Base-by-base conservation (phyloP, 208 protist genomes). In the Sergeia podlipaevii region DNA sequence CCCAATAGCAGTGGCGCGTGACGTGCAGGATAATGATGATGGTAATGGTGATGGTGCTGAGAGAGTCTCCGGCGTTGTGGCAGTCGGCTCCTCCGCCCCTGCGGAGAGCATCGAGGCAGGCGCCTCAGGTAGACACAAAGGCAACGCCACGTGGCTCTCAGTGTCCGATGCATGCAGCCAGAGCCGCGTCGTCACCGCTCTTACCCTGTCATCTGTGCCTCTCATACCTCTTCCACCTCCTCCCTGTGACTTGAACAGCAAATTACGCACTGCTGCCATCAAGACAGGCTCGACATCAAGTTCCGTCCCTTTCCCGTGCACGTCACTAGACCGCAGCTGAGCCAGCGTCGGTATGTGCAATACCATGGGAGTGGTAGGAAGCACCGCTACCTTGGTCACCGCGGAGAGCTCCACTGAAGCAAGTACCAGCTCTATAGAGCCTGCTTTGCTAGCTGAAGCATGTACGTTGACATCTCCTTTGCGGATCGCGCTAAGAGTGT, bases 161-260 rank as follows among this genome's bases (percentile, higher is more conserved):
- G 43, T 43, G 2, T 4, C 18, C 13, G 27, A 18, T 2, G 28
- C 43, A 28, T 39, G 45, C 3, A 70, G 64, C 11, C 24, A 56
- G 23, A 64, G 43, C 36, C 56, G 47, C 8, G 42, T 57, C 15
- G 44, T 43, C 10, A 64, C 29, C 1, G 53, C 56, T 21, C 51
- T 38, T n/a, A 64, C 33, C 2, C 64, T 47, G 7, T 21, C 43
- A n/a, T 60, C 62, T 11, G 20, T 36, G 4, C 37, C 37, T 8
- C 15, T 13, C 20, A 17, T 4, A 29, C 29, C 11, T 27, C 20
- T 37, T 15, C 34, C 34, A n/a, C 13, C 34, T n/a, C 11, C 34
- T n/a, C 13, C 11, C 8, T 10, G 24, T n/a, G 52, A 23, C 6
- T 21, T 24, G 15, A 62, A 41, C 17, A 60, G 26, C 38, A 38